Evolutionary conservation across 768 basidiomycete species (phyloP).

Genomic region (Xerocomellus chrysenteron): DNA sequence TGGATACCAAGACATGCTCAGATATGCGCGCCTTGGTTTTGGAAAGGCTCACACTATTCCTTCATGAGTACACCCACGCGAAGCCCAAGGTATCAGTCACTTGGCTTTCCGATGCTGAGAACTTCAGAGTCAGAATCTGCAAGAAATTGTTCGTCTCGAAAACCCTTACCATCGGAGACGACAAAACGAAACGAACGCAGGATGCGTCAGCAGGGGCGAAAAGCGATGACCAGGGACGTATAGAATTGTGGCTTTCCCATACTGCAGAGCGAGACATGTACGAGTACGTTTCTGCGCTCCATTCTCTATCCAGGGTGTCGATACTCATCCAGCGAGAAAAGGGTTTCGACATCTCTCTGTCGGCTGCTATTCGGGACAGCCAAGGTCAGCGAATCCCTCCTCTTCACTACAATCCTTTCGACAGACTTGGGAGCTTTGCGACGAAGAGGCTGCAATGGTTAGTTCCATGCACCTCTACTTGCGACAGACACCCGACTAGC

Average conservation of each 20-base stretch:
- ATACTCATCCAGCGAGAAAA: neutral
- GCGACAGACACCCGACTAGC: neutral
- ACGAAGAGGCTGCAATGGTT: conserved; percentile 1
- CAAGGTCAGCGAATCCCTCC: neutral
- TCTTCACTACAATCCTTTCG: neutral
- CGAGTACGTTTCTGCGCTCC: neutral
- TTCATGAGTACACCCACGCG: neutral
- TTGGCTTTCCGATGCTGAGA: neutral
- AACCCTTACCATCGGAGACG: neutral
- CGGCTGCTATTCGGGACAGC: neutral
- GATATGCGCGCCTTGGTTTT: neutral
- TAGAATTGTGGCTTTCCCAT: conserved; percentile 1
- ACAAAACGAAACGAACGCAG: neutral
- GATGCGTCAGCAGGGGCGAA: neutral
- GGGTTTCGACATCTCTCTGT: neutral
- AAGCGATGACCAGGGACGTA: neutral
- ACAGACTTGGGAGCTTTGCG: neutral
- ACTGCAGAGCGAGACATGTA: neutral
- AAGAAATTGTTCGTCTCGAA: neutral
- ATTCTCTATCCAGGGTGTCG: too few relatives aligned
- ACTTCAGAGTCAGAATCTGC: neutral
- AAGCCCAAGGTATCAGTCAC: neutral
- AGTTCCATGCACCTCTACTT: neutral
- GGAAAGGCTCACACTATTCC: neutral
- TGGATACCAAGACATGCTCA: neutral